Evolutionary conservation across 179 eudicot genomes (phyloP).

Genomic region (Sideroxylon spinosum): DNA sequence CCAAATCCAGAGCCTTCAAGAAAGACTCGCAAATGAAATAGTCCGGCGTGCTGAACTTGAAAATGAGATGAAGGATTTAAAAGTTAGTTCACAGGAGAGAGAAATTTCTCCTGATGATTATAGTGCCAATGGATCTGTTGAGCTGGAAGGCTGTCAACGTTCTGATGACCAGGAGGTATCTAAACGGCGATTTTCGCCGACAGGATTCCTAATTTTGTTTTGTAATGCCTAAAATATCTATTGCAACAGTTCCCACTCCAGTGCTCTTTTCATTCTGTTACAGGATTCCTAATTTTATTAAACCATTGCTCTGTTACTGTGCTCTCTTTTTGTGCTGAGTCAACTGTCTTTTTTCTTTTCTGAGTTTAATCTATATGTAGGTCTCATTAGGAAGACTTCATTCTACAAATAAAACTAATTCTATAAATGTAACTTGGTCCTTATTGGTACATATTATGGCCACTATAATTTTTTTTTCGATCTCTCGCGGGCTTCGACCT

Average conservation of each 20-base stretch:
- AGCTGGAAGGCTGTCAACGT: slow-evolving; percentile 22
- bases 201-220: not conserved
- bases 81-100: slow-evolving; percentile 9
- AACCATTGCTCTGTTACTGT: no score
- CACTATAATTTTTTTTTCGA: not conserved
- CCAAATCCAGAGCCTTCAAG: slow-evolving; percentile 42
- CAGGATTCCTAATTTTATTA: no score
- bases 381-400: not conserved
- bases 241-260: not conserved
- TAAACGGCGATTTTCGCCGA: not conserved
- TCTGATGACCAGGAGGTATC: slow-evolving; percentile 28
- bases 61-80: slow-evolving; percentile 37
- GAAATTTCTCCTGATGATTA: not conserved
- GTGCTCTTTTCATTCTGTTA: not conserved
- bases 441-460: not conserved
- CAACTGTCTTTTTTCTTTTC: not conserved
- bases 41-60: slow-evolving; percentile 37
- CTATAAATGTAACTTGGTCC: not conserved
- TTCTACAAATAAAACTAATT: not conserved
- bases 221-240: not conserved
- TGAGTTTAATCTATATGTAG: not conserved
- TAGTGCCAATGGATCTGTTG: slow-evolving; percentile 15
- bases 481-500: not conserved
- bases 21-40: slow-evolving; percentile 34
- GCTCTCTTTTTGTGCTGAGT: not conserved